Percentiles rank a stretch among this genome's conserved stretches.
Evolutionary conservation across 176 grass and related monocot species (phyloP).

Genomic region (Alopecurus myosuroides): DNA sequence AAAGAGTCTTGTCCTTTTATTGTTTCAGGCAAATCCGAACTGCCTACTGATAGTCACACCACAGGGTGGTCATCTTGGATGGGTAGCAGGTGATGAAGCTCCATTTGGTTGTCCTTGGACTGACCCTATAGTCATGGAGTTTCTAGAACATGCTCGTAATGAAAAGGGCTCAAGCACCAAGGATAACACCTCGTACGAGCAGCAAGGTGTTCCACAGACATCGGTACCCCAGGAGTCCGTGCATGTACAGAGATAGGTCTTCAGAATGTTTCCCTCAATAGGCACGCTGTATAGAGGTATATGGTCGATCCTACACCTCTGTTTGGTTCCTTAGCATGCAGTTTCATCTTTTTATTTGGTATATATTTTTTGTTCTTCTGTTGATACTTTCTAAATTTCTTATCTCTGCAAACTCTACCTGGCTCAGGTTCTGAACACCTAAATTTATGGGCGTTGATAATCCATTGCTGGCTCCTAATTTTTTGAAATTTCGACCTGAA

Average conservation of each 20-base stretch:
- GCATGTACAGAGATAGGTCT: constrained; percentile 40
- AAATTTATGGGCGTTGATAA: background rate
- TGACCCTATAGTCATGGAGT: constrained; percentile 92
- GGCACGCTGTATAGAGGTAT: background rate
- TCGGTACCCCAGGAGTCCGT: constrained; percentile 30
- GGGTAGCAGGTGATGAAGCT: constrained; percentile 73
- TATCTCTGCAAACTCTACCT: background rate
- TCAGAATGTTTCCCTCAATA: background rate
- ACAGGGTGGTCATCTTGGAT: constrained; percentile 91
- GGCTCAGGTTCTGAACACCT: constrained; percentile 3
- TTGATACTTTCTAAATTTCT: background rate
- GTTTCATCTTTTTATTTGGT: background rate
- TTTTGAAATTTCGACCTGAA: background rate
- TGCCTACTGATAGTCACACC: constrained; percentile 90
- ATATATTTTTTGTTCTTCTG: background rate
- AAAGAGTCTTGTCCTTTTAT: background rate
- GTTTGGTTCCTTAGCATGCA: background rate
- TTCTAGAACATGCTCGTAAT: constrained; percentile 67
- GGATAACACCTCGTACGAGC: constrained; percentile 21
- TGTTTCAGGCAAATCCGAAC: constrained; percentile 69
- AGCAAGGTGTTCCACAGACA: constrained; percentile 19
- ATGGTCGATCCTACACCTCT: background rate
- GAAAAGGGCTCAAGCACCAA: constrained; percentile 28
- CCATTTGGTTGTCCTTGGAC: constrained; percentile 92
- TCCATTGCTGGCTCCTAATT: background rate